phyloP scores from a whole-genome alignment of 352 stramenopile species.

The Globisporangium iwayamae region DNA sequence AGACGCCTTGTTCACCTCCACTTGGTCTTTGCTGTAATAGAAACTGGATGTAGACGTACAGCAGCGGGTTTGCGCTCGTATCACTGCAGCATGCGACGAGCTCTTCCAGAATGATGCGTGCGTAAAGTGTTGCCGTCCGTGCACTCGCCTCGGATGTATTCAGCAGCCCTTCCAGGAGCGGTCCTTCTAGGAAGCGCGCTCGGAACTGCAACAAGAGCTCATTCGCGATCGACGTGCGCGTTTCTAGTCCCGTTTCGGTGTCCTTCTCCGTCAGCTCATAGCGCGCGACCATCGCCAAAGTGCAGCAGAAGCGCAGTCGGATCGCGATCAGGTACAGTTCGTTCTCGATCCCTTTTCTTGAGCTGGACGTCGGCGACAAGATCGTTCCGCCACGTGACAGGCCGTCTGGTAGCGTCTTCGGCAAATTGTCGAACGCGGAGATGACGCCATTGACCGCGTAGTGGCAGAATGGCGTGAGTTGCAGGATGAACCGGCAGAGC shows the following conservation, averaged over 20 bases:
- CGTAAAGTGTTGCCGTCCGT: conserved; percentile 68
- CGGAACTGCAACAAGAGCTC: conserved; percentile 74
- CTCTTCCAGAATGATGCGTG: conserved; percentile 77
- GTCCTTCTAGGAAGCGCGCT: conserved; percentile 62
- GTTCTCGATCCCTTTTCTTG: conserved; percentile 30
- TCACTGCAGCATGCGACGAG: conserved; percentile 66
- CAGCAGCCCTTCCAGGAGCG: conserved; percentile 61
- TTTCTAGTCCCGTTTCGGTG: conserved; percentile 35
- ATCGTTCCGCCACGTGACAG: neutral
- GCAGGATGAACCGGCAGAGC: conserved; percentile 78
- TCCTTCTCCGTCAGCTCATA: conserved; percentile 58
- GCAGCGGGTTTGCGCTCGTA: conserved; percentile 67
- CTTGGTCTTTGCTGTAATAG: conserved; percentile 41
- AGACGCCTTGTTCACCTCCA: neutral
- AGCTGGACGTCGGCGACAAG: conserved; percentile 15
- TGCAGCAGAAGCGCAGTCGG: conserved; percentile 81
- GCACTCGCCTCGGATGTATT: conserved; percentile 66
- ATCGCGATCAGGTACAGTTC: conserved; percentile 59
- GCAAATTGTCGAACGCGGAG: conserved; percentile 71
- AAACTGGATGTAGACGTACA: conserved; percentile 78
- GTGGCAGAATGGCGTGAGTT: conserved; percentile 85
- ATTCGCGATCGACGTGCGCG: conserved; percentile 61
- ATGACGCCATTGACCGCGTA: conserved; percentile 86
- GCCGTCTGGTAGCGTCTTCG: conserved; percentile 51
- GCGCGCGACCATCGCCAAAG: conserved; percentile 75